phyloP scores from a whole-genome alignment of 73 alveolate species.

The Paraurostyla sp. region DNA sequence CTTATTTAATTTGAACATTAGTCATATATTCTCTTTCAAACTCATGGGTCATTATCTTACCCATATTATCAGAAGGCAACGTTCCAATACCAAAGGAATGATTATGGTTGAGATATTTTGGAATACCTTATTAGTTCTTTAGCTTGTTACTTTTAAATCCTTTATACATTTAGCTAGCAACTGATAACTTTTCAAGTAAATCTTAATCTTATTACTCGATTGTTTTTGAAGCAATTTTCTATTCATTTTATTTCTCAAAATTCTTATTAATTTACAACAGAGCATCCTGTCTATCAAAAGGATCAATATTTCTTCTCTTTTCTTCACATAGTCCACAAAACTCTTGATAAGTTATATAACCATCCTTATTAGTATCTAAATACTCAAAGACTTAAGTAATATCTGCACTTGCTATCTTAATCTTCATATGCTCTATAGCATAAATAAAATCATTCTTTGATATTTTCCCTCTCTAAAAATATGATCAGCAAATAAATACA shows the following conservation, averaged over 20 bases:
- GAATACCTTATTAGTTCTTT: not conserved
- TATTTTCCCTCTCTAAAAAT: conserved; percentile 38
- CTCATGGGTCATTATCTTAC: conserved; percentile 53
- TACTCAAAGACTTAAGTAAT: conserved; percentile 47
- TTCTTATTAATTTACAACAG: not conserved
- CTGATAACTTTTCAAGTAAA: conserved; percentile 14
- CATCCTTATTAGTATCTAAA: conserved; percentile 62
- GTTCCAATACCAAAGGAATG: conserved; percentile 52
- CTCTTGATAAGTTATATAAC: conserved; percentile 50
- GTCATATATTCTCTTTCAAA: conserved; percentile 24
- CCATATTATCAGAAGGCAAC: conserved; percentile 45
- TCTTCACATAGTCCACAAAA: conserved; percentile 70
- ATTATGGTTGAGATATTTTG: conserved; percentile 16
- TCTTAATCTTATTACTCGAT: conserved; percentile 19
- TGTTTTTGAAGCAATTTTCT: not conserved
- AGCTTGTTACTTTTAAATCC: conserved; percentile 48
- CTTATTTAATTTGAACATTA: not conserved
- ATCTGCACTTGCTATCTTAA: conserved; percentile 36
- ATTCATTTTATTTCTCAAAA: not conserved
- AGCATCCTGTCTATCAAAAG: conserved; percentile 47
- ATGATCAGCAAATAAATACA: not conserved
- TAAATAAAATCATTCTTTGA: conserved; percentile 53
- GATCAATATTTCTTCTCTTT: conserved; percentile 68
- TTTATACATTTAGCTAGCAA: conserved; percentile 37
- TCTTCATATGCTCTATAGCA: conserved; percentile 60